Base-by-base conservation (phyloP, 192 early-diverging fungal species). In the Dimargaris xerosporica region DNA sequence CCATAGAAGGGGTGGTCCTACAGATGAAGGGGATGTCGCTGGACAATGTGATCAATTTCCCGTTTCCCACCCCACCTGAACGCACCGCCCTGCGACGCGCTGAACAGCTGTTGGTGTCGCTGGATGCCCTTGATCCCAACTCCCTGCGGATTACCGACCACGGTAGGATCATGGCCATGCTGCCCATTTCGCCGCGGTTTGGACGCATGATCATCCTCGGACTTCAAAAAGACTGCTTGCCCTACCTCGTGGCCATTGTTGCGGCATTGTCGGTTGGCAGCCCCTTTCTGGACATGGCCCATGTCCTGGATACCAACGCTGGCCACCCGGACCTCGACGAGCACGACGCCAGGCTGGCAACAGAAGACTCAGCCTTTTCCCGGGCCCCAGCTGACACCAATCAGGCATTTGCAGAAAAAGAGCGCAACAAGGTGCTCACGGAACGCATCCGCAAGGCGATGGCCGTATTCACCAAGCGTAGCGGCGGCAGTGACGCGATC, bases 21-120 rank as follows among this genome's bases (percentile, higher is more conserved):
- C 89, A 90, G 65, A 98, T 99, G 95, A 99, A 99, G 76, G 73
- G 85, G 19, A 99, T 99, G 94, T 84, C 87, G 62, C 90, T 99
- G 64, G 85, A 93, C 62, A 88, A 90, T 62, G 93, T 99, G 10
- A 73, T 83, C 64, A 91, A 91, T 65, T 99, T 99, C 70, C 96
- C 96, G 34, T 99, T 98, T 75, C 94, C 95, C 7, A 98, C 95
- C 11, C 89, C 93, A 39, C 96, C 96, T 39, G 81, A 80, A 41
- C 69, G 77, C 7, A 67, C 82, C 2, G 83, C 84, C 43, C 74
- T 99, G 62, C 66, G 67, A 15, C 78, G 85, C 45, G 91, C 94
- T 10, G 93, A 98, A 71, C 85, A 84, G 44, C 63, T 87, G 59
- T 73, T 96, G 67, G 69, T 75, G 12, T 84, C 89, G 69, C 69